phyloP scores from a whole-genome alignment of 1,284 basidiomycete genomes.

The Hymenochaete sp. region DNA sequence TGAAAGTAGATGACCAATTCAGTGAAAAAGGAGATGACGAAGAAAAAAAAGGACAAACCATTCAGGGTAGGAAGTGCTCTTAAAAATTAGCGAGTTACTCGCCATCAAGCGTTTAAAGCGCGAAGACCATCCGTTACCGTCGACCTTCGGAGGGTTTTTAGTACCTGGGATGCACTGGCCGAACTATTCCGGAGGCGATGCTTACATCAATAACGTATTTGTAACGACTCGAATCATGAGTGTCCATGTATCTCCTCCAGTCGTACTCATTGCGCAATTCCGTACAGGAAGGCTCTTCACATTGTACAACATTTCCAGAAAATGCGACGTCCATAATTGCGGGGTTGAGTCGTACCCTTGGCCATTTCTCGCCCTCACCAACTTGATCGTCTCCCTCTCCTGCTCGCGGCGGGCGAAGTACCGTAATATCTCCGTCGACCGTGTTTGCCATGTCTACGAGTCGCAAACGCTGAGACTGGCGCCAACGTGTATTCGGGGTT shows the following conservation, averaged over 20 bases:
- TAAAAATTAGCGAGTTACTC: slow-evolving; percentile 54
- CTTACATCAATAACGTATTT: slow-evolving; percentile 61
- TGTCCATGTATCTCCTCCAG: slow-evolving; percentile 37
- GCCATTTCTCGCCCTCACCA: slow-evolving; percentile 30
- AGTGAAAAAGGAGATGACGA: not conserved
- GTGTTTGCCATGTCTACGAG: slow-evolving; percentile 28
- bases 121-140: slow-evolving; percentile 66
- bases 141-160: slow-evolving; percentile 31
- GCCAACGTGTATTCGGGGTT: slow-evolving; percentile 37
- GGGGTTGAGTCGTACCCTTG: slow-evolving; percentile 32
- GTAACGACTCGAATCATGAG: slow-evolving; percentile 42
- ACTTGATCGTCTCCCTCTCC: slow-evolving; percentile 32
- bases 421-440: slow-evolving; percentile 32
- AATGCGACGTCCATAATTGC: slow-evolving; percentile 53
- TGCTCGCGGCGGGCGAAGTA: slow-evolving; percentile 23
- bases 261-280: slow-evolving; percentile 37
- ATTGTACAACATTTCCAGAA: slow-evolving; percentile 30
- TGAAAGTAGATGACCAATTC: slow-evolving; percentile 11
- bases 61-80: slow-evolving; percentile 57
- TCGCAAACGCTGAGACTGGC: slow-evolving; percentile 38
- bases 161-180: not conserved
- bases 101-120: slow-evolving; percentile 61
- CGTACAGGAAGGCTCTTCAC: slow-evolving; percentile 36
- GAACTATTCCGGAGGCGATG: slow-evolving; percentile 6
- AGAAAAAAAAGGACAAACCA: slow-evolving; percentile 35